Percentiles rank a stretch among this genome's conserved stretches.
phyloP scores from a whole-genome alignment of 306 rosid genomes.

The Psophocarpus tetragonolobus region DNA sequence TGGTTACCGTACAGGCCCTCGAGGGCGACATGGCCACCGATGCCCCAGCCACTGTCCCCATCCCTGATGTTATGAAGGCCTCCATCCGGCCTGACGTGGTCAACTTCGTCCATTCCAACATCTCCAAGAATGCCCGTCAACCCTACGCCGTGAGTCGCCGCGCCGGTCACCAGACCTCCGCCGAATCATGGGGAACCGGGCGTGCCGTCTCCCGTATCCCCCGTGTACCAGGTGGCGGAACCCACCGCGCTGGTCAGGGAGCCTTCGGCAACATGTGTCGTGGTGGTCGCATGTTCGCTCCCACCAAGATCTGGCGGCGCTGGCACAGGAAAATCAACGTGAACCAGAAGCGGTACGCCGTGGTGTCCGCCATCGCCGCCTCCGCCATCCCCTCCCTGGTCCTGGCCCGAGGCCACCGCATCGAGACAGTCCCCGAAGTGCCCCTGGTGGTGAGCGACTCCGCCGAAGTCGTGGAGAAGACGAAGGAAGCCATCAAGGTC shows the following conservation, averaged over 20 bases:
- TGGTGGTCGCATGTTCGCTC: conserved; percentile 88
- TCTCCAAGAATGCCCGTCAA: conserved; percentile 60
- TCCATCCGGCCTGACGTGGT: conserved; percentile 71
- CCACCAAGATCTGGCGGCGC: conserved; percentile 87
- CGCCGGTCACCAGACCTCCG: conserved; percentile 84
- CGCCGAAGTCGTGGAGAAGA: conserved; percentile 64
- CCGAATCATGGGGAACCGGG: conserved; percentile 89
- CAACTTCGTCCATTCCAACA: conserved; percentile 60
- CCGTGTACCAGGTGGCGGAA: conserved; percentile 84
- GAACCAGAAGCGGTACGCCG: conserved; percentile 70
- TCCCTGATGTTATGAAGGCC: conserved; percentile 74
- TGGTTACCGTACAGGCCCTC: conserved; percentile 59
- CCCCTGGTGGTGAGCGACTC: conserved; percentile 71
- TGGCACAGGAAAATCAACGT: conserved; percentile 81
- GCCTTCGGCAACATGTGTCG: conserved; percentile 93
- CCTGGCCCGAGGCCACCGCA: conserved; percentile 62
- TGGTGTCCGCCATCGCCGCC: conserved; percentile 78
- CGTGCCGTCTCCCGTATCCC: conserved; percentile 85
- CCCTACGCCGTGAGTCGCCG: conserved; percentile 68
- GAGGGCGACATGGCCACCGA: too few relatives aligned
- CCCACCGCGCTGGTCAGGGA: conserved; percentile 86
- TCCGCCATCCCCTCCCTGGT: conserved; percentile 69
- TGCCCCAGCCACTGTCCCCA: conserved; percentile 39
- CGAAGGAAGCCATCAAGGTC: conserved; percentile 57
- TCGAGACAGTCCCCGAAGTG: conserved; percentile 69